Conservation (phyloP, 257 asterid genomes). For the Henckelia pumila region DNA sequence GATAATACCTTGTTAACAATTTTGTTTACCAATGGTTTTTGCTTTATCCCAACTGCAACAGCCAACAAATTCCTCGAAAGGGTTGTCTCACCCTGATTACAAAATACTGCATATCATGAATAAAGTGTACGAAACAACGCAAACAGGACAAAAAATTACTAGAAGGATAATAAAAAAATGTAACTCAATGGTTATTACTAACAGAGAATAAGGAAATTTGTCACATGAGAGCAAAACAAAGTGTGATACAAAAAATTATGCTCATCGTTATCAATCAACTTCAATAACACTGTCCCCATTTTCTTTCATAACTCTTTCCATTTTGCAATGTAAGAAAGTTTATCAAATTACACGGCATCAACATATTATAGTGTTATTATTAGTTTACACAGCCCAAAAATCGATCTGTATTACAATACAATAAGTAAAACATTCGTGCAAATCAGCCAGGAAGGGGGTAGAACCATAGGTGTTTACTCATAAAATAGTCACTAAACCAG, state of each 20-base stretch:
- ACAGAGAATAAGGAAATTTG: background rate
- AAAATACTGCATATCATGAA: constrained; percentile 19
- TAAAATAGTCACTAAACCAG: background rate
- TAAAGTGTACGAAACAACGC: constrained; percentile 4
- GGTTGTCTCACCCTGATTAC: constrained; percentile 41
- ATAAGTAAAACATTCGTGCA: background rate
- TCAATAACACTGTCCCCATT: background rate
- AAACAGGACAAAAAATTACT: background rate
- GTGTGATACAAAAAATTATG: background rate
- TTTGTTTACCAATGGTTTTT: constrained; percentile 50
- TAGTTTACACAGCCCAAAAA: background rate
- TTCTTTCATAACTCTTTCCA: background rate
- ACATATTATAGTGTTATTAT: no score
- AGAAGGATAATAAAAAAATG: constrained; percentile 5
- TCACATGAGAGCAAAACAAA: background rate
- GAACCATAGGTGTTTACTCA: background rate
- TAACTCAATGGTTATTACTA: background rate
- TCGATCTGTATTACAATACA: background rate
- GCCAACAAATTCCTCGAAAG: constrained; percentile 55
- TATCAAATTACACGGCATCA: background rate
- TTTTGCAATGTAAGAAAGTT: background rate
- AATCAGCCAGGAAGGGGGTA: background rate
- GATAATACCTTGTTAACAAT: constrained; percentile 64
- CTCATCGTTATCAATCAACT: background rate
- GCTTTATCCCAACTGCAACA: constrained; percentile 76